Base-by-base conservation (phyloP, 2,329 filamentous ascomycete species). In the Fusarium gaditjirri region DNA sequence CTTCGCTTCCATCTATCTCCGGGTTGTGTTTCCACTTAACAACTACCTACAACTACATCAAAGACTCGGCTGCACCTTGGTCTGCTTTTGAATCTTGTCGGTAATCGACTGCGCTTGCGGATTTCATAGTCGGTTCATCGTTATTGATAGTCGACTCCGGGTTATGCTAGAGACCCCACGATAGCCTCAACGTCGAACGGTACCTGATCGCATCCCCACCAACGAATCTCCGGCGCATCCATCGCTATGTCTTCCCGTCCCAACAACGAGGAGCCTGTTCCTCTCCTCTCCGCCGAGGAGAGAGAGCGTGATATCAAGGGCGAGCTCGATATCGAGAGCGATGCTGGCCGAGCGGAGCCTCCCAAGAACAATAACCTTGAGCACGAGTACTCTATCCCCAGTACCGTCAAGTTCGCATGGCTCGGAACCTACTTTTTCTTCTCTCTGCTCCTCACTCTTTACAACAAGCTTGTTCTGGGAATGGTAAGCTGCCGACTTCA, bases 391-490 rank as follows among this genome's bases (percentile, higher is more conserved):
- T 81, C 81, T 11, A 82, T 84, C 43, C 79, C 83, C 50, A 82
- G 80, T 65, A 80, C 81, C 38, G 81, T 84, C 77, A 86, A 86
- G 78, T 85, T 86, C 70, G 80, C 83, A 57, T 86, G 85, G 83
- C 78, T 87, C 35, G 84, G 83, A 33, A 82, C 84, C 61, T 89
- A 89, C 77, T 88, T 89, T 76, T 81, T 85, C 75, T 83, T 84
- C 74, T 84, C 83, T 23, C 76, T 84, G 27, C 73, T 81, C 63
- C 79, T 90, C 60, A 90, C 88, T 12, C 81, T 90, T 27, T 89
- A 89, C 78, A 90, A 90, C 81, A 90, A 90, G 78, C 81, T 87
- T 35, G 86, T 90, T 27, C 79, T 90, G 62, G 85, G 85, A 74
- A 83, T 83, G 78, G 85, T 86, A 77, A 74, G 82, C 81, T 46